Evolutionary conservation across 495 filamentous ascomycete genomes (phyloP).

Genomic region (Pseudevernia furfuracea): DNA sequence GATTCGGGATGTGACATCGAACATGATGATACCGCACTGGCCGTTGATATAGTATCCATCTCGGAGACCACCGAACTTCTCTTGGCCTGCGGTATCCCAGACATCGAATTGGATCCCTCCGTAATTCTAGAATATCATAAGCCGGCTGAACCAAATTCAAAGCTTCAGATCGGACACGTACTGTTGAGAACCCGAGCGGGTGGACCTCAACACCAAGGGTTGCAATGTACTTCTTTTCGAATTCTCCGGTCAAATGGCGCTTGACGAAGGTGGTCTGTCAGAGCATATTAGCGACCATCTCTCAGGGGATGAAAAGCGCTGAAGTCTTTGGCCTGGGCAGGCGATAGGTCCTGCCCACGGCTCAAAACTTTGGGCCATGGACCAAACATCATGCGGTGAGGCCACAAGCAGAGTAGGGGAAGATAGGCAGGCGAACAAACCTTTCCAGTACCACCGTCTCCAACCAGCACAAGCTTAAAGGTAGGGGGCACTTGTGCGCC

Average conservation of each 20-base stretch:
- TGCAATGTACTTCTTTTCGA: conserved; percentile 99
- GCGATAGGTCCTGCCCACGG: not conserved
- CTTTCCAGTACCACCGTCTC: conserved; percentile 99
- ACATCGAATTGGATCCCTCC: conserved; percentile 98
- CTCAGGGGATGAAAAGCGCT: conserved; percentile 17
- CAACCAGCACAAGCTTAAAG: conserved; percentile 99
- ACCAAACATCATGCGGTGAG: not conserved
- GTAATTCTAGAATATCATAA: conserved; percentile 64
- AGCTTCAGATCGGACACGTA: conserved; percentile 41
- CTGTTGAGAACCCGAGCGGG: conserved; percentile 85
- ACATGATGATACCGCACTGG: conserved; percentile 99
- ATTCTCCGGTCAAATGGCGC: conserved; percentile 98
- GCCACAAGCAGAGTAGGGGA: not conserved
- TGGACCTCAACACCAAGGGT: conserved; percentile 99
- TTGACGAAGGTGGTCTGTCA: conserved; percentile 99
- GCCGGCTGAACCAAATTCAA: conserved; percentile 26
- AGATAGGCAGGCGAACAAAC: conserved; percentile 45
- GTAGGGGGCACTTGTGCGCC: conserved; percentile 51
- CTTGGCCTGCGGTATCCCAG: conserved; percentile 99
- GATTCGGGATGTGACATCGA: conserved; percentile 98
- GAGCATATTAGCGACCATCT: conserved; percentile 29
- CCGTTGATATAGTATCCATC: conserved; percentile 99
- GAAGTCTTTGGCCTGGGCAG: not conserved
- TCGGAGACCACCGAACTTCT: conserved; percentile 99
- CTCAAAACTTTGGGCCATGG: not conserved